Conservation (phyloP, 2,329 filamentous ascomycete genomes). For the Diaporthe amygdali region DNA sequence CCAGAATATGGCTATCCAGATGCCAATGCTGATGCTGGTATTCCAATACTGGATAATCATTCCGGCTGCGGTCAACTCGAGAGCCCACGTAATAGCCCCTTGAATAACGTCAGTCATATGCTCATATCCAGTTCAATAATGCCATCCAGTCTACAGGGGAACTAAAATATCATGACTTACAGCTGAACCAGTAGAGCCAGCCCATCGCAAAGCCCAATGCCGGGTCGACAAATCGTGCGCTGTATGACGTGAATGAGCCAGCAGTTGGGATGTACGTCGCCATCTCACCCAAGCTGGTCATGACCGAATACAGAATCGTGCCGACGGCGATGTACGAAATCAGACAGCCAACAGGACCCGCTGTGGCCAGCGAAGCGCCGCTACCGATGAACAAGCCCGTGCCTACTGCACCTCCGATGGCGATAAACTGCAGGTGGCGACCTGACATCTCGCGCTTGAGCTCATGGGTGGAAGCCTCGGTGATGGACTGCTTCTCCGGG, state of each 20-base stretch:
- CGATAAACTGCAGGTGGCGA: conserved; percentile 55
- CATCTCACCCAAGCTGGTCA: conserved; percentile 74
- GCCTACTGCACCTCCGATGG: conserved; percentile 68
- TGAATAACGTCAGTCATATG: neutral
- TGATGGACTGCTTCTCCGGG: conserved; percentile 24
- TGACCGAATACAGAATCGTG: conserved; percentile 75
- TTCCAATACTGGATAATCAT: conserved; percentile 81
- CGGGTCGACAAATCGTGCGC: conserved; percentile 75
- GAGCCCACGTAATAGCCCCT: conserved; percentile 71
- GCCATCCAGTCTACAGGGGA: neutral
- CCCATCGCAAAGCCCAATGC: conserved; percentile 79
- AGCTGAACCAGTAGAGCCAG: conserved; percentile 85
- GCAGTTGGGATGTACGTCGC: conserved; percentile 78
- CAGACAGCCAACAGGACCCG: conserved; percentile 69
- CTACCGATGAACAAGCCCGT: conserved; percentile 76
- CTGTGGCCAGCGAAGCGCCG: conserved; percentile 64
- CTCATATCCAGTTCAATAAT: neutral
- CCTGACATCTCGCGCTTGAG: conserved; percentile 27
- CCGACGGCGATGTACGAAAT: conserved; percentile 75
- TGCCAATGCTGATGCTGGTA: conserved; percentile 63
- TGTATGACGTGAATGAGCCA: conserved; percentile 80
- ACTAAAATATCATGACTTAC: conserved; percentile 36
- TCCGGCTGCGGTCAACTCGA: conserved; percentile 75
- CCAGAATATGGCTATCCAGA: conserved; percentile 79
- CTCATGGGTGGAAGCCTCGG: conserved; percentile 21